Conservation (phyloP, 202 grass and related monocot genomes). For the Panicum virgatum region DNA sequence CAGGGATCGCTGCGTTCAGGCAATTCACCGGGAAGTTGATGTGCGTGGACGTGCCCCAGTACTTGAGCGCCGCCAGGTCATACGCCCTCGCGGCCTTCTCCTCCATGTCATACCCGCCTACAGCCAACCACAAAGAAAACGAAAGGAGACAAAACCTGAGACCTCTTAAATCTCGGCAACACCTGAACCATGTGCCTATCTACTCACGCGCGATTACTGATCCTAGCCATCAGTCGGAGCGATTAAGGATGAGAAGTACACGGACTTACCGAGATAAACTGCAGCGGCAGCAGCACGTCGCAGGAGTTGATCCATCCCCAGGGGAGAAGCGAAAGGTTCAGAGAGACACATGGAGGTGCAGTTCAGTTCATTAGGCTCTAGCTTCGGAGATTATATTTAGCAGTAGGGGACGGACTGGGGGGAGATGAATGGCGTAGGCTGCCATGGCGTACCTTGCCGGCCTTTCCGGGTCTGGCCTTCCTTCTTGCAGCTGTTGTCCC, state of each 20-base stretch:
- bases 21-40: constrained; percentile 82
- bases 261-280: constrained; percentile 94
- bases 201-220: neutral
- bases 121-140: neutral
- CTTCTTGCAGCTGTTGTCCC: constrained; percentile 98
- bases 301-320: constrained; percentile 8
- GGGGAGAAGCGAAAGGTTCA: constrained; percentile 7
- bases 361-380: constrained; percentile 1
- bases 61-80: constrained; percentile 96
- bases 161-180: neutral
- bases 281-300: constrained; percentile 22
- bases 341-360: neutral
- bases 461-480: constrained; percentile 98
- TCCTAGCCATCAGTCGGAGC: neutral
- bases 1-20: neutral
- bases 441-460: constrained; percentile 70
- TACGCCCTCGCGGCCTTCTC: constrained; percentile 99
- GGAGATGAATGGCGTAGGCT: neutral
- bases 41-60: constrained; percentile 86
- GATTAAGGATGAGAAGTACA: neutral
- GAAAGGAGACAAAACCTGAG: neutral
- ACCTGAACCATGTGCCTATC: neutral
- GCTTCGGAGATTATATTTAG: neutral
- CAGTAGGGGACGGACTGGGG: neutral
- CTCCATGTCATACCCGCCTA: constrained; percentile 98